Evolutionary conservation across 2,329 filamentous ascomycete species (phyloP), one percentile per base, ranked within the genome.

Genomic region (Phaeomoniella chlamydospora): DNA sequence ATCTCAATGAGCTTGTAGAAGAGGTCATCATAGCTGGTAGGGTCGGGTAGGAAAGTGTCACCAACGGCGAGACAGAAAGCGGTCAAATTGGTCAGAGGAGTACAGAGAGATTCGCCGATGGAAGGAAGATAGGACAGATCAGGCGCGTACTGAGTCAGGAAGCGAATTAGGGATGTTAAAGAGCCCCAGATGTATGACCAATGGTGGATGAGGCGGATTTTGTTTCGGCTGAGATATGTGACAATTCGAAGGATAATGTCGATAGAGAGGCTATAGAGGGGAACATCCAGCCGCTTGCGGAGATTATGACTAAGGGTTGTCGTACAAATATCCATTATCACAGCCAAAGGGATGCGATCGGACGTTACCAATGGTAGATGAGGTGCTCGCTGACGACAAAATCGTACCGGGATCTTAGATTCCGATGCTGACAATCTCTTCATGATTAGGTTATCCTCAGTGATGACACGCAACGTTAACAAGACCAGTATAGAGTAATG

Each of bases 151-250:
- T 80, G 87, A 2, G 81, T 85, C 31, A 96, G 67, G 62, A 98
- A 98, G 31, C 85, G 80, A 44, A 94, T 76, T 15, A 98, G 77
- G 4, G 84, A 80, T 9, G 96, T 70, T 3, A 98, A 67, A 2
- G 83, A 83, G 35, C 87, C 78, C 75, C 94, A 98, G 17, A 98
- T 72, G 49, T 96, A 87, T 1, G 85, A 77, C 90, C 90, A 98
- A 59, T 98, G 90, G 54, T 94, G 94, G 12, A 68, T 59, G 13
- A 96, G 67, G 19, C 90, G 80, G 18, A 79, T 86, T 48, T 85
- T 77, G 34, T 80, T 82, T 44, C 81, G 77, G 31, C 83, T 84
- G 29, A 96, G 71, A 52, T 88, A 83, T 4, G 85, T 85, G 26
- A 96, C 70, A 35, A 92, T 67, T 31, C 88, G 79, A 37, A 92